These are phyloP conservation scores for Pezicula rhizophila DNA, from an alignment of 2,329 filamentous ascomycete species.

Conservation along the genomic window DNA sequence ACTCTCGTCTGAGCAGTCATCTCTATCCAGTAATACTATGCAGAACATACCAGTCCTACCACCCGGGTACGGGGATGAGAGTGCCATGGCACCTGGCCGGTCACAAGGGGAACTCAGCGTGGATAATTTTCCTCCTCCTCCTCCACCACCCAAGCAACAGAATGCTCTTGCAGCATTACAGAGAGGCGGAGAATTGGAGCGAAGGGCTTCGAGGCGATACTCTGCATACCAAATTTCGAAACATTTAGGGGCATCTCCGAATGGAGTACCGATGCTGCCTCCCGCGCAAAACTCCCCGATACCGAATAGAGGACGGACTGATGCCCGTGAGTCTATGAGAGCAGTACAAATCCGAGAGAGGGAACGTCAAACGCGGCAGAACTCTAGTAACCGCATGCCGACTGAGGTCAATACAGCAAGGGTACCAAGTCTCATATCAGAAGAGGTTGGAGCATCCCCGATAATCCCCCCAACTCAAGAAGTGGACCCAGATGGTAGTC, in stretches of 20 bases:
- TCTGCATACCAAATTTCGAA: constrained; percentile 97
- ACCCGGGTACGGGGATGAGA: constrained; percentile 61
- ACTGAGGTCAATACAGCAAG: constrained; percentile 59
- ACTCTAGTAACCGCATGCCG: constrained; percentile 32
- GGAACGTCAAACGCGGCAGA: constrained; percentile 39
- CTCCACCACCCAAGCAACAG: constrained; percentile 76
- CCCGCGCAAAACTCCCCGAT: constrained; percentile 77
- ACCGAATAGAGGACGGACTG: constrained; percentile 72
- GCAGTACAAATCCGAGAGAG: constrained; percentile 58
- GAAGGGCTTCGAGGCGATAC: constrained; percentile 86
- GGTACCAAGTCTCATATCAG: constrained; percentile 53
- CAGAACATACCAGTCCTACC: constrained; percentile 71
- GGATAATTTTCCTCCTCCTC: constrained; percentile 66
- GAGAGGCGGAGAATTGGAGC: constrained; percentile 84
- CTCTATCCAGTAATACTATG: constrained; percentile 67
- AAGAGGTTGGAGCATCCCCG: constrained; percentile 32
- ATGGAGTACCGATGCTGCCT: constrained; percentile 79
- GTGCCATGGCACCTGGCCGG: constrained; percentile 39
- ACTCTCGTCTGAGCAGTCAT: constrained; percentile 54
- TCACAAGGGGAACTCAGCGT: constrained; percentile 39
- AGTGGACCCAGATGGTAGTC: constrained; percentile 28
- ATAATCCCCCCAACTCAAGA: constrained; percentile 31
- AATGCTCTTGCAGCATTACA: constrained; percentile 89
- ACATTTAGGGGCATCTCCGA: constrained; percentile 74
- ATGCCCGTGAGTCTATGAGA: constrained; percentile 78